Percentiles rank a stretch among this genome's conserved stretches.
These are phyloP conservation scores for Pyrenophora graminea DNA, from an alignment of 2,329 filamentous ascomycete genomes.

Conservation along the genomic window DNA sequence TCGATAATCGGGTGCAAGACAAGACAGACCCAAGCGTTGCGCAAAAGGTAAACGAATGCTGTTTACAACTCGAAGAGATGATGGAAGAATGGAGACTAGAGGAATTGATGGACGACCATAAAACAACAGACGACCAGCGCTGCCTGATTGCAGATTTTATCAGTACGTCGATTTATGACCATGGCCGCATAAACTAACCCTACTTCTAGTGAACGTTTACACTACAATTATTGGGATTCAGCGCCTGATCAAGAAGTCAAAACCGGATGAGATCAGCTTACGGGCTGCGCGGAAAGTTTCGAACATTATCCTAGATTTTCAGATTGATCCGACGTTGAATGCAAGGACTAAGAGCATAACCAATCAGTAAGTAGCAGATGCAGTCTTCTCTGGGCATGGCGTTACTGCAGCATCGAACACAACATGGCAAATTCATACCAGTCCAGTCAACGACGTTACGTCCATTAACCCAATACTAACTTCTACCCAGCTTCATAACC, in stretches of 20 bases:
- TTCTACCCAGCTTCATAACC: slow-evolving; percentile 28
- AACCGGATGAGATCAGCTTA: slow-evolving; percentile 21
- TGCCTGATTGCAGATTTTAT: slow-evolving; percentile 31
- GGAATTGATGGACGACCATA: slow-evolving; percentile 12
- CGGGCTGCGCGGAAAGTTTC: slow-evolving; percentile 32
- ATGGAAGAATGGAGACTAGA: slow-evolving; percentile 13
- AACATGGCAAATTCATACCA: no score
- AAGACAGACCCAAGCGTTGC: slow-evolving; percentile 1
- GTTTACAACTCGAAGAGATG: slow-evolving; percentile 22
- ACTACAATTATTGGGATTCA: slow-evolving; percentile 34
- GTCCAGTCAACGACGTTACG: no score
- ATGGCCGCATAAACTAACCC: background rate
- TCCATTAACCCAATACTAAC: background rate
- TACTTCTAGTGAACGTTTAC: slow-evolving; percentile 24
- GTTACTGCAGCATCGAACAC: no score
- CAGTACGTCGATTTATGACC: slow-evolving; percentile 1
- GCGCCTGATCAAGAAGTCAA: slow-evolving; percentile 11
- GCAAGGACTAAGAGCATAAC: slow-evolving; percentile 16
- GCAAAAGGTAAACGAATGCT: slow-evolving; percentile 24
- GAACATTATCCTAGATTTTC: slow-evolving; percentile 27
- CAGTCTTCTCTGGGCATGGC: no score
- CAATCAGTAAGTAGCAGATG: slow-evolving; percentile 22
- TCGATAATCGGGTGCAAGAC: slow-evolving; percentile 16
- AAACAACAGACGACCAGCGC: slow-evolving; percentile 6
- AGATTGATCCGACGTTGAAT: background rate